Percentiles rank a stretch among this genome's conserved stretches.
Evolutionary conservation across 2,329 filamentous ascomycete genomes (phyloP).

Genomic region (Sarocladium kiliense): DNA sequence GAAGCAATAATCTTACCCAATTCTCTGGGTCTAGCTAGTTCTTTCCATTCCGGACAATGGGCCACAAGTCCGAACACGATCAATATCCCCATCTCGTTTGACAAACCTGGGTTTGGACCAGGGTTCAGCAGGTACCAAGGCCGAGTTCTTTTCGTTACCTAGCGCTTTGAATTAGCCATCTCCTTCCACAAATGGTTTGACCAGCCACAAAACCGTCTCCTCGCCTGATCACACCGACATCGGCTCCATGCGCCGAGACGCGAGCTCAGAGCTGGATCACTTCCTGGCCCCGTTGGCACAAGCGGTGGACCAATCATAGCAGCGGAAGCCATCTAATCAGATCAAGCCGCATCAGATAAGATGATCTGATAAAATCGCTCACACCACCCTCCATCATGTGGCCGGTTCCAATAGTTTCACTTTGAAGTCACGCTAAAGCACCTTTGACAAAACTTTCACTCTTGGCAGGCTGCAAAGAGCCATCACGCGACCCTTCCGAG

Average conservation of each 20-base stretch:
- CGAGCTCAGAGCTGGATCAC: background rate
- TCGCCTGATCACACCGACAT: conserved; percentile 3
- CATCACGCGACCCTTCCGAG: conserved; percentile 3
- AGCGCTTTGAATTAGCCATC: background rate
- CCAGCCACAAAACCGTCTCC: background rate
- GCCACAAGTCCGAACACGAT: background rate
- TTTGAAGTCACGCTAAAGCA: background rate
- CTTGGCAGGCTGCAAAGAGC: background rate
- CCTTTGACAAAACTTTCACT: background rate
- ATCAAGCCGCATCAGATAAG: conserved; percentile 14
- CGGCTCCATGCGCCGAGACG: conserved; percentile 2
- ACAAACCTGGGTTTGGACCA: background rate
- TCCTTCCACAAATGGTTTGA: background rate
- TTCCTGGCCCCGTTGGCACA: too few species aligned
- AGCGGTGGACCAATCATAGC: conserved; percentile 18
- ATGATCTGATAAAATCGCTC: conserved; percentile 16
- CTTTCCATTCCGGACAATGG: background rate
- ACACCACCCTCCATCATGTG: conserved; percentile 4
- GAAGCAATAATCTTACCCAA: background rate
- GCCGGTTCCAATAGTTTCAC: background rate
- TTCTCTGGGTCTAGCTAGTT: background rate
- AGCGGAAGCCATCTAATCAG: conserved; percentile 21
- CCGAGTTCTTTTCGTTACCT: background rate
- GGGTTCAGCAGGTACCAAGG: background rate
- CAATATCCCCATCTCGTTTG: background rate